These are phyloP conservation scores for Saxophila tyrrhenica DNA, from an alignment of 495 filamentous ascomycete species.

Conservation along the genomic window DNA sequence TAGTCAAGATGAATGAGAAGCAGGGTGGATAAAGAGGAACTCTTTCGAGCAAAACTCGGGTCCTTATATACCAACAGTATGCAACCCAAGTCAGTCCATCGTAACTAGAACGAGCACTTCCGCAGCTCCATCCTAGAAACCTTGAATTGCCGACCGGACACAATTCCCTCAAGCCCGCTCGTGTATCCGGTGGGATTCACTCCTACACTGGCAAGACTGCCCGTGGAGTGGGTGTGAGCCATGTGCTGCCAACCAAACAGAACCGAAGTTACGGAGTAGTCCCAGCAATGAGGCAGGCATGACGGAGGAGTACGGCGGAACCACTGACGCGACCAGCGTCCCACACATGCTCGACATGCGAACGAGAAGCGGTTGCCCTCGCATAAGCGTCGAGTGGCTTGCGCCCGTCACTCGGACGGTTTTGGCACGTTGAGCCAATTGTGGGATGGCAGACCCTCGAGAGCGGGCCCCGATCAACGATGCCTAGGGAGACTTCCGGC, in stretches of 20 bases:
- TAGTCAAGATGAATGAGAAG: background rate
- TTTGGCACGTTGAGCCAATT: background rate
- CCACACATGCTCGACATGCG: background rate
- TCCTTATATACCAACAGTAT: too few species aligned
- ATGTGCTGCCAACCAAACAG: too few species aligned
- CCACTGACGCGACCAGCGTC: background rate
- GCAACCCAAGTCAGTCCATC: too few species aligned
- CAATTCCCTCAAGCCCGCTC: too few species aligned
- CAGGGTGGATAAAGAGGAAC: background rate
- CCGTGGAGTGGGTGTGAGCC: too few species aligned
- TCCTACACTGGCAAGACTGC: too few species aligned
- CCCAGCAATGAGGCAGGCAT: background rate
- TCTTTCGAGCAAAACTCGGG: too few species aligned
- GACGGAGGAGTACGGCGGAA: background rate
- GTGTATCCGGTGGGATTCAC: background rate
- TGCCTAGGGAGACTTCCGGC: background rate
- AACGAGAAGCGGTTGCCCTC: slow-evolving; percentile 1
- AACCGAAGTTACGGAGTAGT: too few species aligned
- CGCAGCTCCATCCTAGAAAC: too few species aligned
- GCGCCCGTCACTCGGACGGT: background rate
- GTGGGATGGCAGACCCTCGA: background rate
- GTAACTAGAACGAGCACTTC: too few species aligned
- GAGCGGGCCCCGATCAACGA: background rate
- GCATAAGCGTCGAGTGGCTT: slow-evolving; percentile 1
- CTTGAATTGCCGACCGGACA: too few species aligned